Conservation (phyloP, 768 basidiomycete genomes). For the Mycena capillaripes region DNA sequence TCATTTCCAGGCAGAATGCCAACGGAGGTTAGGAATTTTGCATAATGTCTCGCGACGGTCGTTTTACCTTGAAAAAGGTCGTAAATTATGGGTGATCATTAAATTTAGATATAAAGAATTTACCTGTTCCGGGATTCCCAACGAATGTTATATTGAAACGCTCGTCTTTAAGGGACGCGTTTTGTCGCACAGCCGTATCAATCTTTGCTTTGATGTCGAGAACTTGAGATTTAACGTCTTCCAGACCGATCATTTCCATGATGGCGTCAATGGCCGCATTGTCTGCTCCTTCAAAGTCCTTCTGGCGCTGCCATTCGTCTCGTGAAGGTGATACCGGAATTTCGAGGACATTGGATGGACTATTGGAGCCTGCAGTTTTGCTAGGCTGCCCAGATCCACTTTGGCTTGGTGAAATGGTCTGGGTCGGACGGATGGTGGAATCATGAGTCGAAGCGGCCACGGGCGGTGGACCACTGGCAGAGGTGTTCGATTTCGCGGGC, state of each 20-base stretch:
- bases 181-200: constrained; percentile 68
- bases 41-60: constrained; percentile 75
- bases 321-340: constrained; percentile 51
- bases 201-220: constrained; percentile 73
- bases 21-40: constrained; percentile 70
- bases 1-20: constrained; percentile 64
- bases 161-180: constrained; percentile 64
- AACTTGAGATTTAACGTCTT: constrained; percentile 72
- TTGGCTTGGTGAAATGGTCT: not conserved
- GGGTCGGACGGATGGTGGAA: not conserved
- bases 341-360: not conserved
- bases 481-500: not conserved
- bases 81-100: not conserved
- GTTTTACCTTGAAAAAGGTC: constrained; percentile 67
- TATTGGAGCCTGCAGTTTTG: not conserved
- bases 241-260: constrained; percentile 80
- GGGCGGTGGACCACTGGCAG: no score
- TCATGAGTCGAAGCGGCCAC: not conserved
- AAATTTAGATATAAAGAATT: constrained; percentile 22
- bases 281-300: constrained; percentile 63
- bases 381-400: not conserved
- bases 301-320: constrained; percentile 71
- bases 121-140: constrained; percentile 84
- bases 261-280: constrained; percentile 72
- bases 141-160: constrained; percentile 74